Evolutionary conservation across 345 rosid genomes (phyloP), one percentile per base, ranked within the genome.

Genomic region (Balakata baccata): DNA sequence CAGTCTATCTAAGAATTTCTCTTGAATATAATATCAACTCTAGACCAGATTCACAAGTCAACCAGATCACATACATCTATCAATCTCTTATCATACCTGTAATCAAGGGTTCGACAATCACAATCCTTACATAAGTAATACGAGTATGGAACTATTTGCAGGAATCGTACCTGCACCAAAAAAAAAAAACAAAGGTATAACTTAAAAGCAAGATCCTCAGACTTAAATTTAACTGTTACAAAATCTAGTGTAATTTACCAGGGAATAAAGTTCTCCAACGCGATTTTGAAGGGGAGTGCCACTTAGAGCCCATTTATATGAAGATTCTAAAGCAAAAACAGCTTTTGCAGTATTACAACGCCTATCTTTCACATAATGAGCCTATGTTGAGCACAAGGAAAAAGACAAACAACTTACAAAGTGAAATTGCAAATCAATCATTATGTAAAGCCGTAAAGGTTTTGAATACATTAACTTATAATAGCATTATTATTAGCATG

Each of bases 271-370:
- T 79, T 95, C 99, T 71, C 98, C 99, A 65, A 95, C 98, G 61
- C 98, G 99, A 71, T 95, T 95, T 82, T 95, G 99, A 68, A 95
- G 92, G 74, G 99, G 99, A 71, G 99, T 95, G 70, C 99, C 99
- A 67, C 99, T 95, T 76, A 95, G 65, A 78, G 98, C 97, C 99
- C 99, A 95, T 83, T 86, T 92, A 77, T 81, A 92, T 10, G 86
- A 85, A 78, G 98, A 89, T 46, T 88, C 87, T 78, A 95, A 86
- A 46, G 97, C 86, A 73, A 95, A 90, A 83, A 95, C 85, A 12
- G 97, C 98, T 85, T 77, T 95, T 50, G 98, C 97, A 69, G 99
- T 95, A 82, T 89, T 94, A 78, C 91, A 81, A 22, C 93, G 94
- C 73, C 90, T 87, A 79, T 95, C 99, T 85, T 95, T 95, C 65